Evolutionary conservation across 2,329 filamentous ascomycete species (phyloP), one percentile per base, ranked within the genome.

Genomic region (Verticillium nonalfalfae): DNA sequence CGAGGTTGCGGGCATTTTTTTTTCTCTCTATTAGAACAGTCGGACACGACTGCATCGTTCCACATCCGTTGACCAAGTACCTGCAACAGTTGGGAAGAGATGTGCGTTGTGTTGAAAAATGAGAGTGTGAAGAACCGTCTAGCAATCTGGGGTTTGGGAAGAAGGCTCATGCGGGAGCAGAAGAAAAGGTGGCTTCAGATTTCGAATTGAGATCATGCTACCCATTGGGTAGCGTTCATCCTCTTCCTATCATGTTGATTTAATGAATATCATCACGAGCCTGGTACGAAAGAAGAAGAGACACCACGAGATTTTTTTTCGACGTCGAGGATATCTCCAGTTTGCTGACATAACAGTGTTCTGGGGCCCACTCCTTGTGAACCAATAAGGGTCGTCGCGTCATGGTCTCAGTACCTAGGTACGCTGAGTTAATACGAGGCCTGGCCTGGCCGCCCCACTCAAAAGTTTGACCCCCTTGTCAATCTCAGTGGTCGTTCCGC

Each of bases 161-260:
- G 59, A 60, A 61, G 59, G 59, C 50, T 60, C 58, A 40, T 45
- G 60, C 35, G 50, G 63, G 35, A 59, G 21, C 35, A 65, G n/a
- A 9, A 52, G 26, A 52, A 1, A 10, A 26, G 56, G 18, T 66
- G 76, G 83, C 83, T 85, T 87, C 84, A 86, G 85, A 86, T 83
- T 80, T 73, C 72, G 75, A 76, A 74, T 78, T 86, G 80, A 85
- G 80, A 87, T 87, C 85, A 87, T 81, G 76, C 78, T 79, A 76
- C 76, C 79, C 75, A 66, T 67, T 64, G 65, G 75, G 75, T 74
- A 81, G 78, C 80, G 77, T 82, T 87, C 83, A 86, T 79, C 82
- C 84, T 87, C 85, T 87, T 87, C 85, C 85, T 87, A 87, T 87
- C 81, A 85, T 85, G 74, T 76, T 79, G 78, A 76, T 78, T 77